Evolutionary conservation across 108 stramenopile species (phyloP).

Genomic region (Poteriospumella lacustris): DNA sequence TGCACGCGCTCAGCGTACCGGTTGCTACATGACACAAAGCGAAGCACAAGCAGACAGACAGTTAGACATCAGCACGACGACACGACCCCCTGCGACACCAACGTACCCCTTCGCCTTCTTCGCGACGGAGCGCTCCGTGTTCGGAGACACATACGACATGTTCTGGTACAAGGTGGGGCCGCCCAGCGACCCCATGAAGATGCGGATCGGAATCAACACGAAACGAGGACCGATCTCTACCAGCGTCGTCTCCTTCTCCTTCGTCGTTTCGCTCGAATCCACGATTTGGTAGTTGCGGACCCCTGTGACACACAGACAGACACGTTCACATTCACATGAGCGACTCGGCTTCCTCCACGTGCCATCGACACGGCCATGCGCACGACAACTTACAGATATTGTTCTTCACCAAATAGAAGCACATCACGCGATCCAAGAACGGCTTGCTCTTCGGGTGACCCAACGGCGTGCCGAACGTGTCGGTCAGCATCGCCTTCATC

Average conservation of each 20-base stretch:
- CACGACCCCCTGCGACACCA: too few relatives aligned
- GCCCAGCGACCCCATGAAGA: slow-evolving; percentile 92
- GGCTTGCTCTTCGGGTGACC: slow-evolving; percentile 98
- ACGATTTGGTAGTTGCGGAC: slow-evolving; percentile 95
- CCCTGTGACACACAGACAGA: too few relatives aligned
- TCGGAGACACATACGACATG: slow-evolving; percentile 80
- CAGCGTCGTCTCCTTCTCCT: slow-evolving; percentile 70
- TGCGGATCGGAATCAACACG: slow-evolving; percentile 90
- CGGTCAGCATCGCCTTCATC: slow-evolving; percentile 83
- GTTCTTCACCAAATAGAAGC: slow-evolving; percentile 26
- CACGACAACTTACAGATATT: slow-evolving; percentile 23
- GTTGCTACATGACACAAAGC: too few relatives aligned
- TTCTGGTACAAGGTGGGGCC: slow-evolving; percentile 90
- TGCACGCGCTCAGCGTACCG: too few relatives aligned
- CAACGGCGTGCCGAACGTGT: slow-evolving; percentile 88
- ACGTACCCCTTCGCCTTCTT: slow-evolving; percentile 71
- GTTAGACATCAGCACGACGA: too few relatives aligned
- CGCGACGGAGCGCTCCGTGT: slow-evolving; percentile 66
- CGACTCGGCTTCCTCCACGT: too few relatives aligned
- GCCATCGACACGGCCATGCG: too few relatives aligned
- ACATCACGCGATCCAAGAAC: slow-evolving; percentile 90
- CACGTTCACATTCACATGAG: too few relatives aligned
- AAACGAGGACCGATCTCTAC: slow-evolving; percentile 99
- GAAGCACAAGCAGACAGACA: too few relatives aligned
- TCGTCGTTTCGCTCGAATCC: slow-evolving; percentile 66